Conservation (phyloP, 1,284 basidiomycete species). For the Naganishia sp. region DNA sequence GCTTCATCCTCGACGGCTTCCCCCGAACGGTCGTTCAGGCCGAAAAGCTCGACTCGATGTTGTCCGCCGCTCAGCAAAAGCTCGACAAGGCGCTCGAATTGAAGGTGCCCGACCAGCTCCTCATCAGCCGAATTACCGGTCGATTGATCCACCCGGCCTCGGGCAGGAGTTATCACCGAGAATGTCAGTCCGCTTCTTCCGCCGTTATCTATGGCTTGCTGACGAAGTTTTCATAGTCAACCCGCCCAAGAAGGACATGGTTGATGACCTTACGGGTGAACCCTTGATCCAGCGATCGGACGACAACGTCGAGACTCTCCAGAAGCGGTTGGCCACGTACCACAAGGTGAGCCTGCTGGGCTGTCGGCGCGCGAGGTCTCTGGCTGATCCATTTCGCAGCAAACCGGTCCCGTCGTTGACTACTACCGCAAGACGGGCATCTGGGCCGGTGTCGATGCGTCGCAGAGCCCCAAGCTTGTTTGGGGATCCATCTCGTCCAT, state of each 20-base stretch:
- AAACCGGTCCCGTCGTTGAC: slow-evolving; percentile 94
- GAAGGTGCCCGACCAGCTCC: slow-evolving; percentile 87
- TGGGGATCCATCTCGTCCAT: slow-evolving; percentile 70
- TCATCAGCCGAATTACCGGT: slow-evolving; percentile 96
- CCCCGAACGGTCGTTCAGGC: slow-evolving; percentile 97
- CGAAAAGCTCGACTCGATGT: slow-evolving; percentile 92
- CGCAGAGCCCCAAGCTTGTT: slow-evolving; percentile 85
- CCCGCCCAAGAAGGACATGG: slow-evolving; percentile 92
- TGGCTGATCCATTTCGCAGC: slow-evolving; percentile 45
- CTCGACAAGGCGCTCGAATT: slow-evolving; percentile 91
- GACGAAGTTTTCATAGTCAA: slow-evolving; percentile 57
- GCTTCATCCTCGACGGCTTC: slow-evolving; percentile 98
- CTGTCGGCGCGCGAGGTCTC: background rate
- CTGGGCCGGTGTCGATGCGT: slow-evolving; percentile 87
- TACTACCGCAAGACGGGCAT: slow-evolving; percentile 91
- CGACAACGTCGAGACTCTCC: slow-evolving; percentile 89
- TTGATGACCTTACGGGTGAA: slow-evolving; percentile 93
- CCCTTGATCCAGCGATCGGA: slow-evolving; percentile 89
- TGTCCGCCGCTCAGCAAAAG: slow-evolving; percentile 74
- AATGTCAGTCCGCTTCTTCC: slow-evolving; percentile 67
- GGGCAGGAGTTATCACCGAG: slow-evolving; percentile 90
- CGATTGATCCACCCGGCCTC: slow-evolving; percentile 87
- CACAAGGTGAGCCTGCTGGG: slow-evolving; percentile 59
- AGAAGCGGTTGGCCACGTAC: slow-evolving; percentile 82
- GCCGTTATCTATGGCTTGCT: slow-evolving; percentile 1